These are phyloP conservation scores for Ormosia semicastrata DNA, from an alignment of 306 rosid genomes.

Conservation along the genomic window DNA sequence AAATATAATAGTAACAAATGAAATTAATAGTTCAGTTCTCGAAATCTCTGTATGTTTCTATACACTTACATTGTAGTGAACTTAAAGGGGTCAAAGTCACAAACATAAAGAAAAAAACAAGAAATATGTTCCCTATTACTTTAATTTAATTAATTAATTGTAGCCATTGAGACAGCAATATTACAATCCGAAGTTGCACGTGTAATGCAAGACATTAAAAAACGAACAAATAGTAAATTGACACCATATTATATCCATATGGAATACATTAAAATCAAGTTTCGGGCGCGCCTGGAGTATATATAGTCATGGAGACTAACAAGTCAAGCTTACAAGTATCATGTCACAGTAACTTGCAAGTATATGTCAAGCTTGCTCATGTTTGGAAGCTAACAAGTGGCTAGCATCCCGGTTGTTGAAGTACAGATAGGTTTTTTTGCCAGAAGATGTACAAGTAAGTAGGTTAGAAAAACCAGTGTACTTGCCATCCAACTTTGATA, in stretches of 20 bases:
- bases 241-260: neutral
- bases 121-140: too few species aligned
- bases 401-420: conserved; percentile 29
- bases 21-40: too few species aligned
- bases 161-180: neutral
- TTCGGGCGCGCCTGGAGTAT: neutral
- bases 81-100: too few species aligned
- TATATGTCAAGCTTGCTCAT: neutral
- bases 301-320: neutral
- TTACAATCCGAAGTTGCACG: neutral
- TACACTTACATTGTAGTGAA: too few species aligned
- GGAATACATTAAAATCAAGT: neutral
- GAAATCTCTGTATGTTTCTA: too few species aligned
- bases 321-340: neutral
- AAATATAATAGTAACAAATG: too few species aligned
- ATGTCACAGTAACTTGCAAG: neutral
- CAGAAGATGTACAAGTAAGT: conserved; percentile 46
- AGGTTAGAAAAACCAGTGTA: conserved; percentile 53
- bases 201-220: neutral
- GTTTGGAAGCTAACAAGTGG: conserved; percentile 15
- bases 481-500: conserved; percentile 47
- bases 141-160: neutral
- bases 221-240: neutral
- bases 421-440: conserved; percentile 55
- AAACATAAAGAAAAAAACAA: too few species aligned